Base-by-base conservation (phyloP, 768 basidiomycete species). In the Strobilomyces dryophilus region DNA sequence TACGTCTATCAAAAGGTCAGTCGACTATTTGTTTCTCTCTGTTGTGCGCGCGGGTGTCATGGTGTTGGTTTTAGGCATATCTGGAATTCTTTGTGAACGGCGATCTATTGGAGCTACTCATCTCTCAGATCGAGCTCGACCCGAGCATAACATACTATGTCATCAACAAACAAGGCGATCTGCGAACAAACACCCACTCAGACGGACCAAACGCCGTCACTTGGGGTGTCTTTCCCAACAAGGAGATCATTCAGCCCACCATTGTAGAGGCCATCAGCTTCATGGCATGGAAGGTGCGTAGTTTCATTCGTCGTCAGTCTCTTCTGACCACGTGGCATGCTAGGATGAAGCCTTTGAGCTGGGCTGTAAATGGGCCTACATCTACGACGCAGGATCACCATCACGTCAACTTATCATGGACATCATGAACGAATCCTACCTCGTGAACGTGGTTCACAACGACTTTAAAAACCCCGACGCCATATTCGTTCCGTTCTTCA, bases 151-250 rank as follows among this genome's bases (percentile, higher is more conserved):
- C 94, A 3, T 99, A 98, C 77, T 95, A 98, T 63, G 92, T 94
- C 45, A 95, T 98, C 70, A 98, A 98, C 80, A 92, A 88, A 69
- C 83, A 85, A 39, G 97, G 97, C 37, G 95, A 98, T 68, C 76
- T 99, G 46, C 83, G 87, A 51, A 98, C 97, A 45, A 99, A 98
- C 76, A 94, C 85, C 15, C 89, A 92, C 61, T 90, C 87, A 2
- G 94, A 97, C 47, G 93, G 95, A 3, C 95, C 97, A 26, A 98
- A 97, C 62, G 95, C 95, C n/a, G 93, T 98, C 17, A 98, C 95
- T 1, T 98, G 95, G 95, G 95, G 95, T 57, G 92, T 97, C 9
- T 98, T 95, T 79, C 92, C 95, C 5, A 91, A 92, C 51, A 98
- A 98, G 71, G 95, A 97, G 75, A 90, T 97, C 61, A 74, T 95